These are phyloP conservation scores for Glycyrrhiza uralensis DNA, from an alignment of 306 rosid species.

Conservation along the genomic window DNA sequence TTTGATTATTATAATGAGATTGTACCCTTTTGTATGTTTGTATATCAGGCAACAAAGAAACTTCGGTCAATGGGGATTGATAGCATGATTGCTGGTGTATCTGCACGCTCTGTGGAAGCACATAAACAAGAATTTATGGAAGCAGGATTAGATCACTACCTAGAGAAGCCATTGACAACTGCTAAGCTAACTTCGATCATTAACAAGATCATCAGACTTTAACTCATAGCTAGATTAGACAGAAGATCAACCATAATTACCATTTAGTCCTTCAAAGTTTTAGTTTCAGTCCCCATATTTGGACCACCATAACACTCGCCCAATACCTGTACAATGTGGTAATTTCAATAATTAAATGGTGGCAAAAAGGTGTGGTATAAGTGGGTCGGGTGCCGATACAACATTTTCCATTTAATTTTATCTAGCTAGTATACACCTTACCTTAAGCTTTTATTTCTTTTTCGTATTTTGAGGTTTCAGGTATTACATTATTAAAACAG, in stretches of 20 bases:
- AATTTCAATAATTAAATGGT: too few species aligned
- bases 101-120: constrained; percentile 31
- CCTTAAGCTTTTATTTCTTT: neutral
- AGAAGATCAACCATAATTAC: too few species aligned
- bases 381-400: too few species aligned
- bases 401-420: too few species aligned
- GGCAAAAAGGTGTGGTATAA: too few species aligned
- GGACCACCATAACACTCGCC: too few species aligned
- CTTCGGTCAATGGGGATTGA: constrained; percentile 65
- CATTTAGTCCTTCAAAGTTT: neutral
- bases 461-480: too few species aligned
- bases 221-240: too few species aligned
- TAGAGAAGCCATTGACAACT: constrained; percentile 56
- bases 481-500: too few species aligned
- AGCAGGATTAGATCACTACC: constrained; percentile 67
- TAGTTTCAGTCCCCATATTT: too few species aligned
- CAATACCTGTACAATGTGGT: too few species aligned
- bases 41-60: constrained; percentile 53
- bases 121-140: constrained; percentile 42
- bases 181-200: constrained; percentile 49
- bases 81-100: constrained; percentile 61
- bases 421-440: neutral
- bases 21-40: neutral
- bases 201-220: constrained; percentile 1
- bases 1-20: neutral